Conservation (phyloP, 2,329 filamentous ascomycete genomes). For the Botrytis hyacinthi region DNA sequence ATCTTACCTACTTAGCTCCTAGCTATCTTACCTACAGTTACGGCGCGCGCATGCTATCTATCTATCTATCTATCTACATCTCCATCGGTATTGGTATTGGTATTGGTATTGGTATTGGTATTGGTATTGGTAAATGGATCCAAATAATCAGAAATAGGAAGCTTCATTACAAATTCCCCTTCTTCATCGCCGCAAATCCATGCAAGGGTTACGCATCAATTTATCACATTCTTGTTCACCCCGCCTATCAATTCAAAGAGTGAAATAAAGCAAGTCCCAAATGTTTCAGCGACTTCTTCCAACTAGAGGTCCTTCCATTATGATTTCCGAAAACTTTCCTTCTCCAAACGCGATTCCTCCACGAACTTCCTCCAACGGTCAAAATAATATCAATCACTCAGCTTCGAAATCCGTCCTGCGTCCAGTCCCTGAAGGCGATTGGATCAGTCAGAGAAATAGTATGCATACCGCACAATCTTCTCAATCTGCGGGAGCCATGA, state of each 20-base stretch:
- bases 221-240: neutral
- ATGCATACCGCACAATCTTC: constrained; percentile 23
- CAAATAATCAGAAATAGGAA: neutral
- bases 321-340: constrained; percentile 31
- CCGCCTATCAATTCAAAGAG: neutral
- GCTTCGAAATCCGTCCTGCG: constrained; percentile 44
- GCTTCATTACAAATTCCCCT: neutral
- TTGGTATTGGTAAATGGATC: neutral
- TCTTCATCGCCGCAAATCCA: neutral
- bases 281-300: constrained; percentile 17
- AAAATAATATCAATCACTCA: constrained; percentile 38
- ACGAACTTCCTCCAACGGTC: constrained; percentile 66
- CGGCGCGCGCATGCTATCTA: neutral
- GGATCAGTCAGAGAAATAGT: constrained; percentile 49
- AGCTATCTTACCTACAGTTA: neutral
- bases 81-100: neutral
- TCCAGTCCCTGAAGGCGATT: constrained; percentile 60
- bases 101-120: too few species aligned
- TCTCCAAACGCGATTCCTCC: constrained; percentile 70
- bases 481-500: constrained; percentile 28
- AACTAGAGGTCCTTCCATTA: constrained; percentile 24
- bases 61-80: neutral
- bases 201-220: constrained; percentile 9
- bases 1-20: neutral
- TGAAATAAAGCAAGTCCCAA: neutral